Conservation (phyloP, 352 stramenopile genomes). For the Thraustochytrium striatum region DNA sequence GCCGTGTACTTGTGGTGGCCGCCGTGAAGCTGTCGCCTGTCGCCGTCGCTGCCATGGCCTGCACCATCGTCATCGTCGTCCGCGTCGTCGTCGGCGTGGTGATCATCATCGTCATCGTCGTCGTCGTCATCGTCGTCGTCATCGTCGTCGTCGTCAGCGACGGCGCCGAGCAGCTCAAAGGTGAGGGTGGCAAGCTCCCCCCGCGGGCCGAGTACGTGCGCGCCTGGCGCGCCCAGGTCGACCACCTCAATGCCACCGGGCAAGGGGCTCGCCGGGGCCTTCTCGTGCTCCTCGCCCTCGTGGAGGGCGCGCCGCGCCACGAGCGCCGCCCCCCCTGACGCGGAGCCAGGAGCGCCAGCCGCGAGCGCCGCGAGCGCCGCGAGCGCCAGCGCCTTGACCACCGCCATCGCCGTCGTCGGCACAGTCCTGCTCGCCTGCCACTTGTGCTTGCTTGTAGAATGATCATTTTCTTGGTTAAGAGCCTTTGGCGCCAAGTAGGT, state of each 20-base stretch:
- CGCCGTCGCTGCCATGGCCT: neutral
- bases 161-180: neutral
- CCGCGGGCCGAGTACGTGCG: no score
- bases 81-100: neutral
- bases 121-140: neutral
- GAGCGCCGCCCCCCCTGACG: no score
- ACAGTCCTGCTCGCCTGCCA: neutral
- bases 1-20: no score
- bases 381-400: neutral
- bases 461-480: neutral
- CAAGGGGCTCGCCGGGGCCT: neutral
- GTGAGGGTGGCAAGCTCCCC: neutral
- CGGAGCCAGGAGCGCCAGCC: neutral
- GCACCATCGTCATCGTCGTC: neutral
- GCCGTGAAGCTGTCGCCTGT: no score
- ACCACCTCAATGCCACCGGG: no score
- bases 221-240: no score
- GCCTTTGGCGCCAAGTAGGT: neutral
- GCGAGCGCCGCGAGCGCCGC: no score
- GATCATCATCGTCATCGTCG: neutral
- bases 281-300: no score
- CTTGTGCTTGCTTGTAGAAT: neutral
- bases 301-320: no score
- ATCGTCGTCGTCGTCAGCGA: no score
- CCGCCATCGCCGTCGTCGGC: neutral